phyloP scores from a whole-genome alignment of 345 rosid species.

The Acer saccharum region DNA sequence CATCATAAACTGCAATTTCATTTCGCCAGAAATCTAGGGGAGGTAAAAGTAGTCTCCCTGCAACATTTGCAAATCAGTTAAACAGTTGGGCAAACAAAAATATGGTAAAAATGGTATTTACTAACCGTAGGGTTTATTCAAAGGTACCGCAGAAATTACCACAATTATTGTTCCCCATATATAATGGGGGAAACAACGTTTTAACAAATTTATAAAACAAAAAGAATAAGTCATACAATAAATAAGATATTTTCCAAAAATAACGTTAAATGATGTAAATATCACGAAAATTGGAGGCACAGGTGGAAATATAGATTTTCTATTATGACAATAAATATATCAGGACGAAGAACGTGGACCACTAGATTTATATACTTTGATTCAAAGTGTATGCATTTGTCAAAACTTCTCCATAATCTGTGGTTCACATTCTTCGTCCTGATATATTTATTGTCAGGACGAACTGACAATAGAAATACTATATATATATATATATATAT shows the following conservation, averaged over 20 bases:
- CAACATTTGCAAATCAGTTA: constrained; percentile 24
- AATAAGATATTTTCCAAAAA: background rate
- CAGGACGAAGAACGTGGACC: no score
- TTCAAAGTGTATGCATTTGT: no score
- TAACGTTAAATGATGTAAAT: background rate
- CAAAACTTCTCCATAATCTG: no score
- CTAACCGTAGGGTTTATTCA: background rate
- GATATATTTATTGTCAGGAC: no score
- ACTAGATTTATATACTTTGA: no score
- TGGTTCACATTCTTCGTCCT: no score
- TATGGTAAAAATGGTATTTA: background rate
- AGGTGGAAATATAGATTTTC: no score
- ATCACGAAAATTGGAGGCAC: background rate
- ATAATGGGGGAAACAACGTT: background rate
- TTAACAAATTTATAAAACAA: background rate
- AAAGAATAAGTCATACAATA: background rate
- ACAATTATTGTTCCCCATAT: background rate
- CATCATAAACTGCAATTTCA: constrained; percentile 74
- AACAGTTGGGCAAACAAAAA: constrained; percentile 16
- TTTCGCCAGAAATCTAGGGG: constrained; percentile 80
- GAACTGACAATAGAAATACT: no score
- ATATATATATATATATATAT: no score
- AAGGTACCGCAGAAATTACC: background rate
- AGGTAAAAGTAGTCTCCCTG: constrained; percentile 83
- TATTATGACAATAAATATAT: no score